Base-by-base conservation (phyloP, 768 basidiomycete genomes). In the Boletus fagicola region DNA sequence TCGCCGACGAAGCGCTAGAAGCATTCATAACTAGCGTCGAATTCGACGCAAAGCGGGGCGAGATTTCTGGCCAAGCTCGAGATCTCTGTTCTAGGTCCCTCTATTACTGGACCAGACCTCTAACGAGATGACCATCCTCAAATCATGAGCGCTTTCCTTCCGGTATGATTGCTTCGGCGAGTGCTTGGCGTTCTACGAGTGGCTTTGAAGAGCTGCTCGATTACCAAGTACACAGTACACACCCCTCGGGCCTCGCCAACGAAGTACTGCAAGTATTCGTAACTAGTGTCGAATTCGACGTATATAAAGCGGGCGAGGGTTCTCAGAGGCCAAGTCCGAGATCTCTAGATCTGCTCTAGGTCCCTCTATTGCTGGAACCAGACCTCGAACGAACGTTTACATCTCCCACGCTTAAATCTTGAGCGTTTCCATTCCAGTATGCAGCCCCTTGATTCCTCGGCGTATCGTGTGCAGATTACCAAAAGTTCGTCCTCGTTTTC, bases 371-470 rank as follows among this genome's bases (percentile, higher is more conserved):
- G 47, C 58, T 26, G 15, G 39, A 40, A 40, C 40, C 35, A n/a
- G n/a, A 24, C 11, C 7, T 28, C 15, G 13, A 5, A 38, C 24
- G 26, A 43, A 49, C 22, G 33, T 44, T 42, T 28, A 3, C 47
- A 11, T 42, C 15, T 5, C 26, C 30, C 24, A 43, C n/a, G 12
- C 18, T 22, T 33, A 9, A 22, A 28, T 30, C 24, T 33, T 28
- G 49, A 43, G 16, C 6, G 16, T 58, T 62, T 35, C 63, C 49
- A 54, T 57, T 53, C 47, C 36, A 12, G 42, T 4, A 3, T 38
- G 20, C 11, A 6, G 26, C 20, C 33, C 33, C 30, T 30, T 16
- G 40, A 38, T 48, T 44, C 42, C 26, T 31, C 44, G n/a, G 51
- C 15, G 35, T n/a, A 13, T 49, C 31, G 22, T 26, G 22, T 8